phyloP scores from a whole-genome alignment of 2,329 filamentous ascomycete genomes.

The Ophiocordyceps sinensis region DNA sequence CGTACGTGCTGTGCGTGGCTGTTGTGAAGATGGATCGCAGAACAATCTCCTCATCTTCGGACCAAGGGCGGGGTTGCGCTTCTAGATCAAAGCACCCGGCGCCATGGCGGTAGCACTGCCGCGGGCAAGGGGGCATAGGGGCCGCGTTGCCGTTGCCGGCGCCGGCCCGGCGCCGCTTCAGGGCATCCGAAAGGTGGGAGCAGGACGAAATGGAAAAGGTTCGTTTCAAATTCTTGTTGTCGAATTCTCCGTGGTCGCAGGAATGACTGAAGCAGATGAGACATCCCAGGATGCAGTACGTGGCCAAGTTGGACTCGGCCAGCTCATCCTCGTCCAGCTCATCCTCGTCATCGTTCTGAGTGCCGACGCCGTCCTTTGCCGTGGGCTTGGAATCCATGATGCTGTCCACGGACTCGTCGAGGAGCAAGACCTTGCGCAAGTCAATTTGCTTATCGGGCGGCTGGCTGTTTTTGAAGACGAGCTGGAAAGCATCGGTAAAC shows the following conservation, averaged over 20 bases:
- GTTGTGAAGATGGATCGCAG: constrained; percentile 32
- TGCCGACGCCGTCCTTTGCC: constrained; percentile 26
- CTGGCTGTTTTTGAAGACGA: constrained; percentile 29
- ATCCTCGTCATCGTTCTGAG: constrained; percentile 19
- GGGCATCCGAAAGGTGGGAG: constrained; percentile 16
- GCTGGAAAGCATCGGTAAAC: constrained; percentile 43
- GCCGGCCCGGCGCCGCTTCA: constrained; percentile 13
- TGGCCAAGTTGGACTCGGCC: constrained; percentile 35
- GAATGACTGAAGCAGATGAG: constrained; percentile 46
- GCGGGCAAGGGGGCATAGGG: constrained; percentile 17
- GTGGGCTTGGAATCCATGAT: constrained; percentile 38
- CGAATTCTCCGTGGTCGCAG: constrained; percentile 47
- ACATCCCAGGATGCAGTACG: constrained; percentile 40
- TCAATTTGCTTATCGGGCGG: constrained; percentile 24
- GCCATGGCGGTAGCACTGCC: constrained; percentile 24
- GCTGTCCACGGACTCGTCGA: constrained; percentile 39
- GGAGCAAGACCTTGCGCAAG: constrained; percentile 35
- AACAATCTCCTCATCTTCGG: constrained; percentile 31
- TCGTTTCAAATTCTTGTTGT: constrained; percentile 35
- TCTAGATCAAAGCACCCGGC: constrained; percentile 9
- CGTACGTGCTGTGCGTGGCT: constrained; percentile 24
- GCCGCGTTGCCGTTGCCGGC: constrained; percentile 1
- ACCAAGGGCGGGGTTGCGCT: constrained; percentile 23
- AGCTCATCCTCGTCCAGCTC: constrained; percentile 21
- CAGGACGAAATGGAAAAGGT: constrained; percentile 32